A percentile compares a stretch with the other conserved stretches of the same genome.
Evolutionary conservation across 345 rosid species (phyloP).

Genomic region (Aethionema arabicum): DNA sequence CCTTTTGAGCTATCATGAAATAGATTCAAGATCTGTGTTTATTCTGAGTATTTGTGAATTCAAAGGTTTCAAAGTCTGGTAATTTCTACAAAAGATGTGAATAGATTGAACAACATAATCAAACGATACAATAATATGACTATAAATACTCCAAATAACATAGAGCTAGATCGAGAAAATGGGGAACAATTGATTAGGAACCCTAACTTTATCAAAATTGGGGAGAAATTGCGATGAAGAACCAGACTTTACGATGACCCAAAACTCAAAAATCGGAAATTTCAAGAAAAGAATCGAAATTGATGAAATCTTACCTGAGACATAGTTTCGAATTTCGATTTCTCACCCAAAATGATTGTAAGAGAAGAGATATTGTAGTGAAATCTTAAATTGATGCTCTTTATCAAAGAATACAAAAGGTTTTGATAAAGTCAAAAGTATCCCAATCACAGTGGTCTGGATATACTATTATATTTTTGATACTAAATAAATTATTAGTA

Average conservation of each 20-base stretch:
- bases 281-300: background rate
- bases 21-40: background rate
- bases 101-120: background rate
- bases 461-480: too few relatives aligned
- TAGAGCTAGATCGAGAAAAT: conserved; percentile 10
- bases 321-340: conserved; percentile 29
- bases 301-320: conserved; percentile 30
- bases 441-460: too few relatives aligned
- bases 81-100: background rate
- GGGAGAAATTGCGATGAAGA: conserved; percentile 13
- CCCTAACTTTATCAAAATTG: background rate
- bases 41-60: background rate
- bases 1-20: too few relatives aligned
- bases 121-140: background rate
- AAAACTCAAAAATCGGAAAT: conserved; percentile 9
- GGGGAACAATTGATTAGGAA: conserved; percentile 1
- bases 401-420: too few relatives aligned
- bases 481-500: too few relatives aligned
- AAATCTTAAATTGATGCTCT: too few relatives aligned
- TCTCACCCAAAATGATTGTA: background rate
- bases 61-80: background rate
- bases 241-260: conserved; percentile 15
- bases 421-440: too few relatives aligned
- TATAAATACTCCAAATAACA: background rate
- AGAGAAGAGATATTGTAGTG: too few relatives aligned